phyloP scores from a whole-genome alignment of 805 yeast species.

The Lachancea nothofagi region DNA sequence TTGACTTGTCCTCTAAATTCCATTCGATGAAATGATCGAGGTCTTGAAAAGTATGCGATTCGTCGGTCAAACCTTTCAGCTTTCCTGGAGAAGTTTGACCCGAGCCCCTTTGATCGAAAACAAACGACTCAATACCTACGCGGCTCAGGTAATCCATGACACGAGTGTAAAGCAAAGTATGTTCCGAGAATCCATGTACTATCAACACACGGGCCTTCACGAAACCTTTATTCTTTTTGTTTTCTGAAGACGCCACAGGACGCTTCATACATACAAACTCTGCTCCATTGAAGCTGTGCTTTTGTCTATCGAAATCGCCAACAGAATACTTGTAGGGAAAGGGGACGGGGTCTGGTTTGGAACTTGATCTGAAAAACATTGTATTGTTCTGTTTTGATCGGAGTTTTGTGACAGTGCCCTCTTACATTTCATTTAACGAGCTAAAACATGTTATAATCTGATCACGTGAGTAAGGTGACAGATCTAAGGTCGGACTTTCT shows the following conservation, averaged over 20 bases:
- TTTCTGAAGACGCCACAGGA: slow-evolving; percentile 15
- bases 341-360: slow-evolving; percentile 5
- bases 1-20: slow-evolving; percentile 20
- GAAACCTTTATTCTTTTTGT: not conserved
- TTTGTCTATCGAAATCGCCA: slow-evolving; percentile 19
- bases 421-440: no score
- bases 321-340: slow-evolving; percentile 26
- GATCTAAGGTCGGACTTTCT: no score
- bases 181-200: slow-evolving; percentile 72
- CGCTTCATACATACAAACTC: slow-evolving; percentile 28
- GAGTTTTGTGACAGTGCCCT: not conserved
- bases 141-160: slow-evolving; percentile 47
- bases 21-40: slow-evolving; percentile 44
- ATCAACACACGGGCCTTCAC: slow-evolving; percentile 50
- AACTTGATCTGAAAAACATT: slow-evolving; percentile 5
- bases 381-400: not conserved
- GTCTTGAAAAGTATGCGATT: slow-evolving; percentile 50
- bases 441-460: no score
- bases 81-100: slow-evolving; percentile 58
- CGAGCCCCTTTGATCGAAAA: slow-evolving; percentile 73
- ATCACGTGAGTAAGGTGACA: no score
- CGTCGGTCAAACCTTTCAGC: slow-evolving; percentile 51
- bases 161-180: slow-evolving; percentile 43
- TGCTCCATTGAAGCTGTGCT: slow-evolving; percentile 26
- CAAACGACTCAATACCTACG: slow-evolving; percentile 58